Conservation (phyloP, 2,329 filamentous ascomycete species). For the Tolypocladium endophyticum region DNA sequence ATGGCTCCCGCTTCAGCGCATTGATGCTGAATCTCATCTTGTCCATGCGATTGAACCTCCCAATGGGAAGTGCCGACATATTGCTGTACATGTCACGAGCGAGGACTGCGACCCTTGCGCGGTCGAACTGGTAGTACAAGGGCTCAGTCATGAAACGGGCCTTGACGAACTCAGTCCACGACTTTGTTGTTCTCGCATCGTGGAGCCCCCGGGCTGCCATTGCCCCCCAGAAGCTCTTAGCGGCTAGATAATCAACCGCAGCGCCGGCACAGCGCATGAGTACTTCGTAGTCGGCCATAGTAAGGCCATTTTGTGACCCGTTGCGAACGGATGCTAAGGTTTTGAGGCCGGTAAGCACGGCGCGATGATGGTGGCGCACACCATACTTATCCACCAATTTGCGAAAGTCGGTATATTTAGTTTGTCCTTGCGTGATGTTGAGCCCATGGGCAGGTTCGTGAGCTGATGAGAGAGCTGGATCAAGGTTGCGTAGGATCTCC, state of each 20-base stretch:
- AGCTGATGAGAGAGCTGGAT: constrained; percentile 40
- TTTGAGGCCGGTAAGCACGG: constrained; percentile 24
- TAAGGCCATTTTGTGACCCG: constrained; percentile 14
- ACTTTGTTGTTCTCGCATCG: constrained; percentile 17
- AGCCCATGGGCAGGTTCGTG: constrained; percentile 37
- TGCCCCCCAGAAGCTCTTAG: constrained; percentile 23
- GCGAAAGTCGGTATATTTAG: constrained; percentile 25
- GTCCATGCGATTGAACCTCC: constrained; percentile 16
- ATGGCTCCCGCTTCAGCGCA: constrained; percentile 15
- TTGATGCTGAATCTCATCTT: constrained; percentile 17
- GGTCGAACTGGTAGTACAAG: constrained; percentile 35
- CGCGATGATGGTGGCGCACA: constrained; percentile 28
- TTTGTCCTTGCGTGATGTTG: constrained; percentile 27
- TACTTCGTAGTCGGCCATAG: constrained; percentile 30
- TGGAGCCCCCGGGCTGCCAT: constrained; percentile 16
- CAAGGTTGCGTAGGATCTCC: constrained; percentile 51
- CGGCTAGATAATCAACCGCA: constrained; percentile 23
- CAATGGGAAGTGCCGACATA: constrained; percentile 4
- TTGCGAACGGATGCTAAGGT: constrained; percentile 22
- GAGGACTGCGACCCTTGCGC: constrained; percentile 24
- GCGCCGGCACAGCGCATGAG: constrained; percentile 38
- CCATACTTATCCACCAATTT: constrained; percentile 31
- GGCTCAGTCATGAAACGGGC: constrained; percentile 35
- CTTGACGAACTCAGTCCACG: constrained; percentile 35
- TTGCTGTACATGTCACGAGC: constrained; percentile 26